phyloP scores from a whole-genome alignment of 1,139 yeast genomes.

The Candida albicans region DNA sequence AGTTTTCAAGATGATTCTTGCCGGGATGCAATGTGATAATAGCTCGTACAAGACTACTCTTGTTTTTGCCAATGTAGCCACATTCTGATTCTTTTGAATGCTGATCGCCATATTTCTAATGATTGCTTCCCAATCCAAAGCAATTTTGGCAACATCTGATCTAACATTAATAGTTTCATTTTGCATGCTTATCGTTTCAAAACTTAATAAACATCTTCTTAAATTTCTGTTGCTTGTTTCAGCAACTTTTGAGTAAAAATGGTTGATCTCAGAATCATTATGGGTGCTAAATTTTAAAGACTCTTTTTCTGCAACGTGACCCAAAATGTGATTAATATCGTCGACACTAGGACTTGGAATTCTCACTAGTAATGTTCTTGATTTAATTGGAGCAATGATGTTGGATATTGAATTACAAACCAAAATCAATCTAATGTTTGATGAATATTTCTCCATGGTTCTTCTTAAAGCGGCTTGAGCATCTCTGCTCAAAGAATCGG shows the following conservation, averaged over 20 bases:
- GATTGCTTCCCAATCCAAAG: slow-evolving; percentile 87
- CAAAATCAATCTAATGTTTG: slow-evolving; percentile 79
- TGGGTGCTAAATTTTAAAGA: slow-evolving; percentile 41
- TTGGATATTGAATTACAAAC: slow-evolving; percentile 88
- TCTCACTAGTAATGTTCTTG: slow-evolving; percentile 84
- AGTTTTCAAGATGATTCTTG: slow-evolving; percentile 70
- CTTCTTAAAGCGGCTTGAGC: slow-evolving; percentile 97
- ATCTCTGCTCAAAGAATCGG: slow-evolving; percentile 87
- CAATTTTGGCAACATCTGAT: slow-evolving; percentile 28
- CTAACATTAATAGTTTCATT: slow-evolving; percentile 49
- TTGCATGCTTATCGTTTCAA: slow-evolving; percentile 85
- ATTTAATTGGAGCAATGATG: slow-evolving; percentile 89
- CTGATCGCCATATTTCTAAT: slow-evolving; percentile 63
- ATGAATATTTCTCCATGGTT: slow-evolving; percentile 96
- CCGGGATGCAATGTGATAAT: slow-evolving; percentile 90
- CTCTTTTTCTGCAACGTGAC: slow-evolving; percentile 59
- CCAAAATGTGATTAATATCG: slow-evolving; percentile 58
- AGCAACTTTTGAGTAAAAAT: slow-evolving; percentile 55
- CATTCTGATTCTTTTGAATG: slow-evolving; percentile 61
- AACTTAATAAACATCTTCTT: slow-evolving; percentile 72
- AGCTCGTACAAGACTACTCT: slow-evolving; percentile 81
- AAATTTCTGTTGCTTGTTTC: slow-evolving; percentile 64
- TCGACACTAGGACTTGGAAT: slow-evolving; percentile 74
- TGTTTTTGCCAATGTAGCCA: slow-evolving; percentile 68
- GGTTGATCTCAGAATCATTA: slow-evolving; percentile 34